Conservation (phyloP, 768 basidiomycete genomes). For the Mrakia frigida region DNA sequence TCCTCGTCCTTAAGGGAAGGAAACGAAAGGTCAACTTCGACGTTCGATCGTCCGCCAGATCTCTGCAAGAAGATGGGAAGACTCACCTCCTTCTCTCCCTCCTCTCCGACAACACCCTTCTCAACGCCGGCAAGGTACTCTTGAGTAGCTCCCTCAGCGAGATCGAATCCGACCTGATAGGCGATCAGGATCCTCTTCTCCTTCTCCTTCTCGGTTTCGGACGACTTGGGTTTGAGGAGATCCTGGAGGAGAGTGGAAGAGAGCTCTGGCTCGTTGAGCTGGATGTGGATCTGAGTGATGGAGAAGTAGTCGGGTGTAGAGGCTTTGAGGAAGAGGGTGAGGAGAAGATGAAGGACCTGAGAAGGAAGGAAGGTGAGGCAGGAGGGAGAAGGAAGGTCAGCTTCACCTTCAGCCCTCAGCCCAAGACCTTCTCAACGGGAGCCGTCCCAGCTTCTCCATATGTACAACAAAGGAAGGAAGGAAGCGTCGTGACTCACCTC, state of each 20-base stretch:
- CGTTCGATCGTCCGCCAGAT: neutral
- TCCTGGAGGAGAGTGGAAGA: conserved; percentile 68
- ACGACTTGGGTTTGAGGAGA: conserved; percentile 55
- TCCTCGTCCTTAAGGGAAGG: conserved; percentile 27
- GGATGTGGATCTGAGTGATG: conserved; percentile 83
- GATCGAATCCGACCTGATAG: conserved; percentile 92
- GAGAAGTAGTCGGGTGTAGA: conserved; percentile 61
- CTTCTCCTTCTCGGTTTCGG: conserved; percentile 32
- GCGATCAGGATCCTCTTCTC: conserved; percentile 58
- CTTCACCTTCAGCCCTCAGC: neutral
- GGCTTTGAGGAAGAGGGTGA: conserved; percentile 65
- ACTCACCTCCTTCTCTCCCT: neutral
- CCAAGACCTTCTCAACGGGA: neutral
- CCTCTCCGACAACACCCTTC: conserved; percentile 39
- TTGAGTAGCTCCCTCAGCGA: conserved; percentile 88
- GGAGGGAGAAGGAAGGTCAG: neutral
- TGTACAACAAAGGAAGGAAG: neutral
- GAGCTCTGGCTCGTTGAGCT: conserved; percentile 72
- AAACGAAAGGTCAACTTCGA: neutral
- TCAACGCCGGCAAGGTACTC: conserved; percentile 73
- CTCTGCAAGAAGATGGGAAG: neutral
- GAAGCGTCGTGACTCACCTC: conserved; percentile 4
- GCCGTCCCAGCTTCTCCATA: neutral
- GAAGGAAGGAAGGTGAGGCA: neutral
- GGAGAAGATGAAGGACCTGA: conserved; percentile 50